A percentile compares a stretch with the other conserved stretches of the same genome.
Conservation (phyloP, 306 rosid genomes). For the Glycine soja region DNA sequence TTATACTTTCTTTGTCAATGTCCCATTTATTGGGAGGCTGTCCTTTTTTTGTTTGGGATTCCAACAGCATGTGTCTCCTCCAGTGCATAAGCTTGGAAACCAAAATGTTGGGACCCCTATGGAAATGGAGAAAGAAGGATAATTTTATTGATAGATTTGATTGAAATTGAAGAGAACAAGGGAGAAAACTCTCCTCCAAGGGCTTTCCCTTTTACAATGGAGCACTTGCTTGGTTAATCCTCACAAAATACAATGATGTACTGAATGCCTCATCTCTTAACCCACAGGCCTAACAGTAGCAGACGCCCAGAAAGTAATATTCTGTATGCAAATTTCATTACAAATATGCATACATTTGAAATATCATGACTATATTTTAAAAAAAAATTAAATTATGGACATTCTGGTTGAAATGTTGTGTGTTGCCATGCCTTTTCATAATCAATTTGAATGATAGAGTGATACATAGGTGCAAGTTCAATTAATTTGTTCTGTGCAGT, state of each 20-base stretch:
- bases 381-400: not conserved
- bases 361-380: too few species aligned
- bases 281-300: too few species aligned
- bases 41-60: not conserved
- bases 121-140: not conserved
- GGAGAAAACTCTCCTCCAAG: too few species aligned
- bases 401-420: constrained; percentile 30
- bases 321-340: too few species aligned
- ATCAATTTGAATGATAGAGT: constrained; percentile 22
- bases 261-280: too few species aligned
- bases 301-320: too few species aligned
- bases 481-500: not conserved
- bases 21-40: not conserved
- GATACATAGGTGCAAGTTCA: constrained; percentile 18
- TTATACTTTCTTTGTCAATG: not conserved
- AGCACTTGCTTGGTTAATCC: too few species aligned
- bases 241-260: too few species aligned
- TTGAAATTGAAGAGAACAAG: too few species aligned
- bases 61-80: not conserved
- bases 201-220: too few species aligned
- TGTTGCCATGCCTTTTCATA: constrained; percentile 19
- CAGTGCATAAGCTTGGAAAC: not conserved
- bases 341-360: too few species aligned
- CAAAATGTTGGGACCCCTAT: not conserved
- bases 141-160: too few species aligned